These are phyloP conservation scores for Glycine tomentella DNA, from an alignment of 306 rosid species.

Conservation along the genomic window DNA sequence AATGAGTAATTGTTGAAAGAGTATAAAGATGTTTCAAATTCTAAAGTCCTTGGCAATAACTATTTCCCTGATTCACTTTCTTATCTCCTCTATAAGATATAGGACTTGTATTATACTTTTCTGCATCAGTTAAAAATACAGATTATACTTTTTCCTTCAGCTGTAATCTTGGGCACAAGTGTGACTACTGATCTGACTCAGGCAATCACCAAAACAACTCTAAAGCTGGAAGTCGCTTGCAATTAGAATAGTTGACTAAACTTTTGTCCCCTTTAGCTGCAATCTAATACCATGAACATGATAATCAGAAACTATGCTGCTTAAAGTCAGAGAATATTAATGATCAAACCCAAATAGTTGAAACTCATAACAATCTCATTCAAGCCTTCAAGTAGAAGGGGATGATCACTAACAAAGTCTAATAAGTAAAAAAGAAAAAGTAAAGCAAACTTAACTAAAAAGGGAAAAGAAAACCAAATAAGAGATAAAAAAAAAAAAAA, in stretches of 20 bases:
- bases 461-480: not conserved
- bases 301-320: not conserved
- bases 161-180: not conserved
- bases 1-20: not conserved
- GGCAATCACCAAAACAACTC: constrained; percentile 16
- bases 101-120: not conserved
- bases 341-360: constrained; percentile 5
- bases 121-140: not conserved
- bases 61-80: constrained; percentile 19
- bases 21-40: constrained; percentile 3
- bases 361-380: not conserved
- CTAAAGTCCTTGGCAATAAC: not conserved
- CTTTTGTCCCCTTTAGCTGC: not conserved
- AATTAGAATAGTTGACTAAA: not conserved
- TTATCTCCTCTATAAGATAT: not conserved
- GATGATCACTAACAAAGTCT: not conserved
- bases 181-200: not conserved
- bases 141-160: not conserved
- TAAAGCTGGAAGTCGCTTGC: not conserved
- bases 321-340: not conserved
- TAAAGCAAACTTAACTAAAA: not conserved
- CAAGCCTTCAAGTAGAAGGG: constrained; percentile 7
- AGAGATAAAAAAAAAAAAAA: not conserved
- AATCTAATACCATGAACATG: not conserved
- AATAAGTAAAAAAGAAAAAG: not conserved